Percentiles rank a stretch among this genome's conserved stretches.
phyloP scores from a whole-genome alignment of 139 green algal genomes.

The Coccomyxa sp. region DNA sequence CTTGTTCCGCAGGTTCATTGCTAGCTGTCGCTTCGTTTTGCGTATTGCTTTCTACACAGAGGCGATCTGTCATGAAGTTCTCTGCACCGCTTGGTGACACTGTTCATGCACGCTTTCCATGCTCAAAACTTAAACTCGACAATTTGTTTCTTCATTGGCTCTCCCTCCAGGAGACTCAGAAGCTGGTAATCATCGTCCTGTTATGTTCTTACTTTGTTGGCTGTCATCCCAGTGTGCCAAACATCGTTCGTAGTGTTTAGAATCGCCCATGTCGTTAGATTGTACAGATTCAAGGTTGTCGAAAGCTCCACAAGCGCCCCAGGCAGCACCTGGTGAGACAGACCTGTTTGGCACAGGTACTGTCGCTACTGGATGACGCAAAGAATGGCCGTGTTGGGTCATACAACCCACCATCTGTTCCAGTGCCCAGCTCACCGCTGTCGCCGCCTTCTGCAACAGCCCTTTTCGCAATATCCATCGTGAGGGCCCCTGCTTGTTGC shows the following conservation, averaged over 20 bases:
- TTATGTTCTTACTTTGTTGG: neutral
- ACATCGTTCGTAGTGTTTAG: too few relatives aligned
- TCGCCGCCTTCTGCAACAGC: constrained; percentile 45
- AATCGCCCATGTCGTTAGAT: neutral
- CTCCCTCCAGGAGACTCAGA: constrained; percentile 80
- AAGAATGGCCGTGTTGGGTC: constrained; percentile 58
- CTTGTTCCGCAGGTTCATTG: too few relatives aligned
- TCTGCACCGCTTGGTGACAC: too few relatives aligned
- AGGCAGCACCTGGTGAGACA: too few relatives aligned
- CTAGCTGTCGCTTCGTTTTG: too few relatives aligned
- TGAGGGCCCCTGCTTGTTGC: neutral
- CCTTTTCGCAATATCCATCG: constrained; percentile 18
- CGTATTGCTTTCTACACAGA: too few relatives aligned
- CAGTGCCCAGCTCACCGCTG: constrained; percentile 34
- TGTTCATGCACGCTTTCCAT: constrained; percentile 3
- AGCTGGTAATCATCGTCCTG: constrained; percentile 56
- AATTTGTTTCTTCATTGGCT: constrained; percentile 97
- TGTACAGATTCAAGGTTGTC: neutral
- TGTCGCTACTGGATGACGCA: constrained; percentile 78
- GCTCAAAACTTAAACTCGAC: constrained; percentile 49
- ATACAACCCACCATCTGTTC: constrained; percentile 22
- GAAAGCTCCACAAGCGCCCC: too few relatives aligned
- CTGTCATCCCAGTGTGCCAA: neutral
- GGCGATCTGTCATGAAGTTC: too few relatives aligned
- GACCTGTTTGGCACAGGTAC: constrained; percentile 41